Evolutionary conservation across 805 yeast species (phyloP), one percentile per base, ranked within the genome.

Genomic region (Yueomyces sp.): DNA sequence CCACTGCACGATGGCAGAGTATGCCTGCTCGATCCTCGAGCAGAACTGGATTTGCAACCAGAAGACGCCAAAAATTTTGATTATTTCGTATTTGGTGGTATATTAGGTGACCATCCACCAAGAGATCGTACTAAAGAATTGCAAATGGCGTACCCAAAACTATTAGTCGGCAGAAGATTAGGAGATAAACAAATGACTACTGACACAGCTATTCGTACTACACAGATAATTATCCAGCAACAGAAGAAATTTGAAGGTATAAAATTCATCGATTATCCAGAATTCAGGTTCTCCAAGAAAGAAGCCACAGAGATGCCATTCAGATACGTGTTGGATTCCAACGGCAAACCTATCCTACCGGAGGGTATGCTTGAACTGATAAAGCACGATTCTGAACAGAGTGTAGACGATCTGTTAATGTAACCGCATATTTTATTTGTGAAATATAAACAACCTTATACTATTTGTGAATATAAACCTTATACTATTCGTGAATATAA

Each of bases 301-400:
- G 98, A 92, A 63, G 84, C 94, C 3, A 87, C 96, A 0, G 96
- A 90, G 59, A 90, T 90, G 98, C 98, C 98, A 3, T 90, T 90
- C 67, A 73, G 98, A 57, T 90, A 90, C 55, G 81, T 90, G 19
- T 64, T 79, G 46, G 84, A 83, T 52, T 41, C 49, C 9, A 52
- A 71, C 1, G 77, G 76, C 3, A 72, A 74, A 47, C 97, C 98
- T 1, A 83, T 92, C 8, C 68, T 90, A 56, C 98, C 98, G 1
- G 73, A 74, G 44, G 97, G 97, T 0, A 90, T 90, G 97, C 66
- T 85, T 45, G 80, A 80, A 32, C 71, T 90, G 59, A 90, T 90
- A 55, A 79, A 81, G 57, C 75, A 75, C 50, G 98, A 90, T 55
- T 79, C 94, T 2, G 88, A 85, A 50, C 87, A 86, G 63, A 75